These are phyloP conservation scores for Alternaria atra DNA, from an alignment of 2,329 filamentous ascomycete genomes.

Conservation along the genomic window DNA sequence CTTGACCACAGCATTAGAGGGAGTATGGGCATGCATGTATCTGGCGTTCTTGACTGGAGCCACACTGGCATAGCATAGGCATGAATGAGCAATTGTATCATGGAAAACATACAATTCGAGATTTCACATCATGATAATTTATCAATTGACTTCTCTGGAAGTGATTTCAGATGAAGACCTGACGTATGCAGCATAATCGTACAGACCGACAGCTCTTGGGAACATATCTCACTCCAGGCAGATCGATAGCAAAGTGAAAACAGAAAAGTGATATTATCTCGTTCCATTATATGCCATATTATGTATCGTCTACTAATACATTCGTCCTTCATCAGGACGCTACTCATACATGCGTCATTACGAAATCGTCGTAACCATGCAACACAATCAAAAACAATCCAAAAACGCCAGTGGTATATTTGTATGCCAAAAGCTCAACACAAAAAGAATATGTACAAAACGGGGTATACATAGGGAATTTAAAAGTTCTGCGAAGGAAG, in stretches of 20 bases:
- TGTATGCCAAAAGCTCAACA: constrained; percentile 6
- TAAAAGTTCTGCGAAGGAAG: constrained; percentile 43
- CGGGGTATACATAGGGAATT: constrained; percentile 9
- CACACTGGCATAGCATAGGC: not conserved
- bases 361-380: constrained; percentile 1
- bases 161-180: not conserved
- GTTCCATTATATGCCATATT: not conserved
- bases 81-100: not conserved
- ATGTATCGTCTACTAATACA: not conserved
- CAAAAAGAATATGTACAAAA: constrained; percentile 11
- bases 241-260: not conserved
- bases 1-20: not conserved
- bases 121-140: not conserved
- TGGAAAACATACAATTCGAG: not conserved
- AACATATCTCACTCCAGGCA: not conserved
- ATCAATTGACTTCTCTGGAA: not conserved
- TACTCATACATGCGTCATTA: not conserved
- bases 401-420: constrained; percentile 17
- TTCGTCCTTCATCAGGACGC: not conserved
- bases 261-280: not conserved
- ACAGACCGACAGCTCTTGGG: too few species aligned
- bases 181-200: not conserved
- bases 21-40: not conserved
- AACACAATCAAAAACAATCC: not conserved
- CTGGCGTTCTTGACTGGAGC: not conserved